phyloP scores from a whole-genome alignment of 2,329 filamentous ascomycete genomes.

The Lecanoromycetidae sp. region DNA sequence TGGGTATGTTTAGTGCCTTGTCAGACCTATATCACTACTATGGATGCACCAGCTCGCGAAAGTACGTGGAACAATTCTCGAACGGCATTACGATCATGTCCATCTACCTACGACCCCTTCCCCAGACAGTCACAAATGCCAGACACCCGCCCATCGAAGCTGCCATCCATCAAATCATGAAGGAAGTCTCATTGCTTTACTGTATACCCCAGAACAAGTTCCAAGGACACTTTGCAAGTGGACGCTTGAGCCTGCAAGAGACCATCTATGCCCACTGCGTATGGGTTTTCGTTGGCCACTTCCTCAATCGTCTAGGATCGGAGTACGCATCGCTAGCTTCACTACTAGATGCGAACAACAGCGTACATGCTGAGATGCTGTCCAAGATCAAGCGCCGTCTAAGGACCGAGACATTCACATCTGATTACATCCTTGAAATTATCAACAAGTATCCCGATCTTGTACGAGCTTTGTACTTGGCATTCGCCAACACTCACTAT shows the following conservation, averaged over 20 bases:
- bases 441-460: constrained; percentile 82
- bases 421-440: constrained; percentile 96
- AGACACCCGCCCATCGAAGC: constrained; percentile 73
- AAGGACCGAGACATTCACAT: constrained; percentile 91
- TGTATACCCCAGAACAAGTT: constrained; percentile 97
- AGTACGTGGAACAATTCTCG: constrained; percentile 98
- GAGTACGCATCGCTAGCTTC: constrained; percentile 83
- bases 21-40: constrained; percentile 99
- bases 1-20: constrained; percentile 87
- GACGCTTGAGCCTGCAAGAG: constrained; percentile 83
- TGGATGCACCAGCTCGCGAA: constrained; percentile 85
- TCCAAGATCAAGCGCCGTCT: constrained; percentile 92
- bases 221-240: constrained; percentile 74
- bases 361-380: constrained; percentile 71
- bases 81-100: constrained; percentile 97
- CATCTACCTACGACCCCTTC: constrained; percentile 71
- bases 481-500: constrained; percentile 81
- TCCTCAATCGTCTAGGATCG: constrained; percentile 83
- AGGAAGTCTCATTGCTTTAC: constrained; percentile 93
- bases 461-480: constrained; percentile 75
- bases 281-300: constrained; percentile 96
- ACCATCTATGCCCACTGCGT: constrained; percentile 95
- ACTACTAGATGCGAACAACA: constrained; percentile 69
- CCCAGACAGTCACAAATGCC: constrained; percentile 43
- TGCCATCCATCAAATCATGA: constrained; percentile 96